A percentile compares a stretch with the other conserved stretches of the same genome.
These are phyloP conservation scores for Schoenoplectus triqueter DNA, from an alignment of 202 grass and related monocot genomes.

Conservation along the genomic window DNA sequence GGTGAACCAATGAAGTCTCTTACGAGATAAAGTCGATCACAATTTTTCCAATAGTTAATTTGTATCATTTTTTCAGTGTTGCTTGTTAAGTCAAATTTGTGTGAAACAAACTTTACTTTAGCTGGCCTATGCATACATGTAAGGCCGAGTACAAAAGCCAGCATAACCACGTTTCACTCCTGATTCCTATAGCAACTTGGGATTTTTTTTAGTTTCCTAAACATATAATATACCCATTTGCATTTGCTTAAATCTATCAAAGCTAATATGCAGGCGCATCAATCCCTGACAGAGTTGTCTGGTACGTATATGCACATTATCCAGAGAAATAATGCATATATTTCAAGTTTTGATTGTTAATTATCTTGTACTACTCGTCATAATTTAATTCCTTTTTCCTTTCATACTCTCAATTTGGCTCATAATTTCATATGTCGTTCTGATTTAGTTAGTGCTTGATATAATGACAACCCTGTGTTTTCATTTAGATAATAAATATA, in stretches of 20 bases:
- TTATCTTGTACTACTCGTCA: not conserved
- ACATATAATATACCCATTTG: slow-evolving; percentile 1
- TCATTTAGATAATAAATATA: no score
- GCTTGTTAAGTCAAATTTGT: not conserved
- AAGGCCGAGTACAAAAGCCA: slow-evolving; percentile 27
- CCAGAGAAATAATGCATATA: not conserved
- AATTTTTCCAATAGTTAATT: slow-evolving; percentile 3
- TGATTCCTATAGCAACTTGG: slow-evolving; percentile 20
- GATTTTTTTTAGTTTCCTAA: not conserved
- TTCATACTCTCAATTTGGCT: not conserved
- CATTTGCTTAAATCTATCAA: not conserved
- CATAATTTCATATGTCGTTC: not conserved
- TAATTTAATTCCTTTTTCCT: not conserved
- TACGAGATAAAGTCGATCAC: slow-evolving; percentile 14
- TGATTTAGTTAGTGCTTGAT: not conserved
- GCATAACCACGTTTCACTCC: slow-evolving; percentile 18
- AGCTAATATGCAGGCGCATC: not conserved
- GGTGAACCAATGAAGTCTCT: not conserved
- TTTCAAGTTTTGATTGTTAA: no score
- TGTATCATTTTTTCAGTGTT: not conserved
- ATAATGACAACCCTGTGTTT: no score
- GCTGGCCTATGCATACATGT: not conserved
- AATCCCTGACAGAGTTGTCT: slow-evolving; percentile 3
- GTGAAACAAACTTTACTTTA: not conserved
- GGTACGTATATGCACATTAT: not conserved